Conservation (phyloP, 345 rosid genomes). For the Xanthoceras sorbifolium region DNA sequence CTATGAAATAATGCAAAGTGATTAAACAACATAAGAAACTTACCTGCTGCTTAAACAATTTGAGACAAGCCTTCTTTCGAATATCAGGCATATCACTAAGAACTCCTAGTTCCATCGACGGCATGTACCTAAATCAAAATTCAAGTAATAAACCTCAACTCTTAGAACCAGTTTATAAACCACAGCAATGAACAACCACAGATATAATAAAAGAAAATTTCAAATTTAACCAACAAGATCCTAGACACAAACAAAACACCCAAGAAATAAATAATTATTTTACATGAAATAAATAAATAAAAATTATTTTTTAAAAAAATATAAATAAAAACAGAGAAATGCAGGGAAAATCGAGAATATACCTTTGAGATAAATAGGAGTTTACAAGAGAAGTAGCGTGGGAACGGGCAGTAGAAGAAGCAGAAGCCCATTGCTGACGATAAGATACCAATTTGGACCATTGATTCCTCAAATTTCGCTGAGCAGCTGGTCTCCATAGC, state of each 20-base stretch:
- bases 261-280: not conserved
- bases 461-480: conserved; percentile 82
- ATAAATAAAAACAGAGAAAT: not conserved
- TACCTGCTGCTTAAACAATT: conserved; percentile 74
- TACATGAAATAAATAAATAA: not conserved
- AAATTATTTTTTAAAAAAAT: too few species aligned
- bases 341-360: not conserved
- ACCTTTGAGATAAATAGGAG: conserved; percentile 69
- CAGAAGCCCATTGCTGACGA: conserved; percentile 60
- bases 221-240: too few species aligned
- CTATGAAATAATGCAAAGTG: not conserved
- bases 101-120: conserved; percentile 78
- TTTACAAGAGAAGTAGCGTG: conserved; percentile 86
- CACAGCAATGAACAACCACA: too few species aligned
- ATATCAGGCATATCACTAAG: conserved; percentile 67
- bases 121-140: conserved; percentile 55
- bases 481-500: conserved; percentile 91
- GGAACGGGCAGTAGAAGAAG: conserved; percentile 60
- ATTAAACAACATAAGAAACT: not conserved
- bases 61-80: conserved; percentile 65
- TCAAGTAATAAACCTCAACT: not conserved
- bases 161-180: not conserved
- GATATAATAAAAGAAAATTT: too few species aligned
- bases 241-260: too few species aligned
- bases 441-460: conserved; percentile 72